Evolutionary conservation across 345 rosid species (phyloP).

Genomic region (Sisymbrium irio): DNA sequence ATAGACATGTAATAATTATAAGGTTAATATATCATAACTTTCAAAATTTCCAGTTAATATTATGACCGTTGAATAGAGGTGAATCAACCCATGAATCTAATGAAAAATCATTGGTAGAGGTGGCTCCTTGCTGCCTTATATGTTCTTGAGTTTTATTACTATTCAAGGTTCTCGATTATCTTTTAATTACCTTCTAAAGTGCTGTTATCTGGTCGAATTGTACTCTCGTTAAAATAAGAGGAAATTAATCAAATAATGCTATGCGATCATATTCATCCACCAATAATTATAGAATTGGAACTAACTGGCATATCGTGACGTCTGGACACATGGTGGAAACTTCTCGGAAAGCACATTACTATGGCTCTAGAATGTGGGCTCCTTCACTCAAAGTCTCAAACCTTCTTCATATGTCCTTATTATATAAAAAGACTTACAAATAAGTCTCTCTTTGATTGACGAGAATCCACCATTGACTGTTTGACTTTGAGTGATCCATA

Average conservation of each 20-base stretch:
- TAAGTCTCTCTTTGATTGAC: too few relatives aligned
- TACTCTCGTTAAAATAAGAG: background rate
- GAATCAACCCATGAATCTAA: too few relatives aligned
- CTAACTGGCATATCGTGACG: slow-evolving; percentile 15
- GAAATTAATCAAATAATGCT: background rate
- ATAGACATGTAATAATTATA: too few relatives aligned
- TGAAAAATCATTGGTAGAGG: too few relatives aligned
- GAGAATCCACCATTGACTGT: too few relatives aligned
- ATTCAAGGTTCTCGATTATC: background rate
- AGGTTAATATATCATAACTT: too few relatives aligned
- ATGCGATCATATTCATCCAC: background rate
- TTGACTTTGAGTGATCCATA: too few relatives aligned
- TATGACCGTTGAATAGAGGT: too few relatives aligned
- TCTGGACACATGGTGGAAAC: slow-evolving; percentile 25
- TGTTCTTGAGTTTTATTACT: background rate
- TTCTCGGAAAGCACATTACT: slow-evolving; percentile 21
- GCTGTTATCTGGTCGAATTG: background rate
- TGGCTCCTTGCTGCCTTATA: too few relatives aligned
- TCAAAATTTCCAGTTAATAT: too few relatives aligned
- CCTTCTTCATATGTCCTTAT: background rate
- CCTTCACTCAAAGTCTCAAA: background rate
- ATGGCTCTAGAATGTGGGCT: slow-evolving; percentile 16
- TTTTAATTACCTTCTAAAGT: background rate
- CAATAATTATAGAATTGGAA: slow-evolving; percentile 27
- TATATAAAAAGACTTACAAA: background rate